These are phyloP conservation scores for Cucurbita moschata DNA, from an alignment of 306 rosid genomes.

Conservation along the genomic window DNA sequence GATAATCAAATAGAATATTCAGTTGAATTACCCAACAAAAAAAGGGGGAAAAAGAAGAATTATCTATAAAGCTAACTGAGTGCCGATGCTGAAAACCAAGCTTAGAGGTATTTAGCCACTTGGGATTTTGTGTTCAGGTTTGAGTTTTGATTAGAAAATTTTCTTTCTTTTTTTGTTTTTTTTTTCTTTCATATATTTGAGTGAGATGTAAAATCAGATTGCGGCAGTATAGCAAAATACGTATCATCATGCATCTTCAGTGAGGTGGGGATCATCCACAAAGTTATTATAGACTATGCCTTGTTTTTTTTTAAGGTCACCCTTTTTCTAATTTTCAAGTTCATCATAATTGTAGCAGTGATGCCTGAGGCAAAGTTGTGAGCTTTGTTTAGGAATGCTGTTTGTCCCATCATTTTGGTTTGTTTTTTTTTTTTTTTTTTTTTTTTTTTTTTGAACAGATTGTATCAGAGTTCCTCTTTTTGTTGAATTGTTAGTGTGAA, in stretches of 20 bases:
- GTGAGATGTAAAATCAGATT: constrained; percentile 99
- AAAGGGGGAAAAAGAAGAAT: not conserved
- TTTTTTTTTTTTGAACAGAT: not conserved
- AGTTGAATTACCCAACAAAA: constrained; percentile 1
- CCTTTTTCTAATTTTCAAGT: not conserved
- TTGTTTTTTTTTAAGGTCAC: not conserved
- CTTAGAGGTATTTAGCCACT: constrained; percentile 60
- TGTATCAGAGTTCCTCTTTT: constrained; percentile 8
- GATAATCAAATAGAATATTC: constrained; percentile 8
- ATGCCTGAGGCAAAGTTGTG: constrained; percentile 9
- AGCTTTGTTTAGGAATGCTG: constrained; percentile 6
- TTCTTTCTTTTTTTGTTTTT: constrained; percentile 30
- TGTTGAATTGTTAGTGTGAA: constrained; percentile 13
- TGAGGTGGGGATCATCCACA: constrained; percentile 47
- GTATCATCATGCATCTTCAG: constrained; percentile 89
- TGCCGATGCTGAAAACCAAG: constrained; percentile 48
- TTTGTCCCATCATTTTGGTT: constrained; percentile 11
- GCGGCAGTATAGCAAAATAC: constrained; percentile 86
- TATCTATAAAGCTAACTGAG: constrained; percentile 13
- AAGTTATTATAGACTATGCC: constrained; percentile 4
- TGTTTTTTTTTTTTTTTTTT: not conserved
- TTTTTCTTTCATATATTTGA: constrained; percentile 34
- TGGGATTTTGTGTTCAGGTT: constrained; percentile 72
- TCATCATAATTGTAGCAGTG: constrained; percentile 4
- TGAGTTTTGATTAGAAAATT: constrained; percentile 23